Evolutionary conservation across 176 grass and related monocot species (phyloP).

Genomic region (Panicum miliaceum): DNA sequence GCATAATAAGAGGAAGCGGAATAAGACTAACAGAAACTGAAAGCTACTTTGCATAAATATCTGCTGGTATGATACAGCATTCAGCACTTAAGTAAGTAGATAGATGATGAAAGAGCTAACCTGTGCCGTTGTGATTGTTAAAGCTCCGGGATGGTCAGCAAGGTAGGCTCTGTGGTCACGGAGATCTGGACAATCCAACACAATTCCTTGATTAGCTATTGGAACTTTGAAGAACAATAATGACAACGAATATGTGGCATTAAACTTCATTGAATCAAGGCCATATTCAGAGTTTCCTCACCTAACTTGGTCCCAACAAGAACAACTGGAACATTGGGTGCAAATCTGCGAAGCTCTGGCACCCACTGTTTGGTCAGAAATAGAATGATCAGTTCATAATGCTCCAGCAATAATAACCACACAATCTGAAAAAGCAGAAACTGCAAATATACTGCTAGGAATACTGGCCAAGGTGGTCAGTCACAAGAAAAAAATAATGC

Average conservation of each 20-base stretch:
- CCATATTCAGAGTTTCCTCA: constrained; percentile 7
- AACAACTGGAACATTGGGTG: constrained; percentile 75
- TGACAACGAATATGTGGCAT: not conserved
- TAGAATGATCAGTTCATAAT: constrained; percentile 31
- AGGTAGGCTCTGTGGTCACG: constrained; percentile 84
- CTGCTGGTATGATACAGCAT: not conserved
- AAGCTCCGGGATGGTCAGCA: constrained; percentile 66
- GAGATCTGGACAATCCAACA: constrained; percentile 64
- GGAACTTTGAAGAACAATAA: not conserved
- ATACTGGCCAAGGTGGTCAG: not conserved
- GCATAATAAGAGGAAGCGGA: not conserved
- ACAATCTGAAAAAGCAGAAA: not conserved
- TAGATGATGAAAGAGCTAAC: constrained; percentile 10
- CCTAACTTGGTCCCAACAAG: constrained; percentile 95
- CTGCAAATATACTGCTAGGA: not conserved
- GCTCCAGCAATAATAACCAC: constrained; percentile 10
- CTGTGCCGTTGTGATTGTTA: constrained; percentile 62
- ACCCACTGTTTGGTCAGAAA: constrained; percentile 70
- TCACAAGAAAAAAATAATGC: not conserved
- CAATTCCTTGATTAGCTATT: constrained; percentile 4
- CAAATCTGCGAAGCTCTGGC: constrained; percentile 90
- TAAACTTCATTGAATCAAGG: not conserved
- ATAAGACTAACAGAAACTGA: not conserved
- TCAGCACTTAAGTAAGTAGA: not conserved
- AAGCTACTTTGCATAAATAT: not conserved